Evolutionary conservation across 768 basidiomycete species (phyloP).

Genomic region (Tulasnella sp.): DNA sequence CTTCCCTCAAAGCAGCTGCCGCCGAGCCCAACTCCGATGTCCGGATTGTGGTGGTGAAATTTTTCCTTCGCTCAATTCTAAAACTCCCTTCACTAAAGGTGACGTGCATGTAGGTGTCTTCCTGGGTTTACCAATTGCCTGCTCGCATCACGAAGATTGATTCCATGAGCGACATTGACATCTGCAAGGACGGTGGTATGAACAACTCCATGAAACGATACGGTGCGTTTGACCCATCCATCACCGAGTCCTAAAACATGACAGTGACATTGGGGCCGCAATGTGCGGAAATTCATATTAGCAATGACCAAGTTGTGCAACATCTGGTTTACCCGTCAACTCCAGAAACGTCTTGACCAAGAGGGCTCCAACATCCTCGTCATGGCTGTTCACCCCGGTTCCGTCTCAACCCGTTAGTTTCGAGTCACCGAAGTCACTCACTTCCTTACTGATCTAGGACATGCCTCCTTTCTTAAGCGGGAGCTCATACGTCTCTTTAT

Average conservation of each 20-base stretch:
- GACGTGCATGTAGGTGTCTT: not conserved
- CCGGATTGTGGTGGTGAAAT: conserved; percentile 45
- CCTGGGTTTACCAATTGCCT: not conserved
- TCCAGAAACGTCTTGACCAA: not conserved
- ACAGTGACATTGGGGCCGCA: too few species aligned
- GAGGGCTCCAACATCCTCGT: not conserved
- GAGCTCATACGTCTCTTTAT: too few species aligned
- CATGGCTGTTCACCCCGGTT: not conserved
- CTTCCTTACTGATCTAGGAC: not conserved
- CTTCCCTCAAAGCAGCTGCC: conserved; percentile 42
- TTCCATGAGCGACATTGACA: not conserved
- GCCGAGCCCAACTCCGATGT: conserved; percentile 41
- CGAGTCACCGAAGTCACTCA: not conserved
- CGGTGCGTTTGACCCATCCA: not conserved
- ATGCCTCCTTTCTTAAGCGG: not conserved
- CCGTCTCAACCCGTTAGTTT: not conserved
- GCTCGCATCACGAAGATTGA: not conserved
- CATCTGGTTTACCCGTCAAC: not conserved
- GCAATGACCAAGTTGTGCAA: not conserved
- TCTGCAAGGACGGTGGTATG: not conserved
- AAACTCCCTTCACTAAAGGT: not conserved
- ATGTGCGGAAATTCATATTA: not conserved
- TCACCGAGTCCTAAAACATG: too few species aligned
- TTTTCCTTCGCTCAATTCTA: not conserved
- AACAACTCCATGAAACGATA: not conserved